These are phyloP conservation scores for Blastobotrys terrestris DNA, from an alignment of 805 yeast species.

Conservation along the genomic window DNA sequence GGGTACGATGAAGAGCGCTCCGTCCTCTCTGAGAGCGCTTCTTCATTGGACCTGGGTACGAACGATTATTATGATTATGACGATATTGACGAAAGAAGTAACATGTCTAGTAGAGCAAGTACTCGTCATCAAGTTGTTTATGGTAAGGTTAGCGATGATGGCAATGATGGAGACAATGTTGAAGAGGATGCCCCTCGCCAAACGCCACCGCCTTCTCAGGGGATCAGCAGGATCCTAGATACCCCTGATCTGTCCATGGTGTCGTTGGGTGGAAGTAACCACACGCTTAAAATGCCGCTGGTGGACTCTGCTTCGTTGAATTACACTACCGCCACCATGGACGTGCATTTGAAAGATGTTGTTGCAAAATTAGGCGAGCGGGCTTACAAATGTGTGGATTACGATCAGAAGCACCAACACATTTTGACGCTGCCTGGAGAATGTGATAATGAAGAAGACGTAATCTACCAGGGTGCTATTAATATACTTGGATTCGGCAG, in stretches of 20 bases:
- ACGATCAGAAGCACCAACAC: not conserved
- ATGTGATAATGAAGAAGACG: not conserved
- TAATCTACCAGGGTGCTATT: not conserved
- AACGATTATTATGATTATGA: not conserved
- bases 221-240: slow-evolving; percentile 2
- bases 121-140: not conserved
- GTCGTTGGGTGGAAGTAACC: slow-evolving; percentile 9
- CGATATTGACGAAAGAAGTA: not conserved
- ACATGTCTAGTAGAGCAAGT: not conserved
- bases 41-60: not conserved
- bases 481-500: not conserved
- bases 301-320: not conserved
- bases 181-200: not conserved
- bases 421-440: not conserved
- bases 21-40: not conserved
- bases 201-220: not conserved
- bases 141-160: not conserved
- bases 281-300: slow-evolving; percentile 11
- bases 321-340: not conserved
- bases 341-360: not conserved
- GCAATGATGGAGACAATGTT: not conserved
- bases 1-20: not conserved
- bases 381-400: not conserved
- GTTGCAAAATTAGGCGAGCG: not conserved
- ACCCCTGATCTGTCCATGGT: slow-evolving; percentile 7